Base-by-base conservation (phyloP, 495 filamentous ascomycete genomes). In the Trypethelium eluteriae region DNA sequence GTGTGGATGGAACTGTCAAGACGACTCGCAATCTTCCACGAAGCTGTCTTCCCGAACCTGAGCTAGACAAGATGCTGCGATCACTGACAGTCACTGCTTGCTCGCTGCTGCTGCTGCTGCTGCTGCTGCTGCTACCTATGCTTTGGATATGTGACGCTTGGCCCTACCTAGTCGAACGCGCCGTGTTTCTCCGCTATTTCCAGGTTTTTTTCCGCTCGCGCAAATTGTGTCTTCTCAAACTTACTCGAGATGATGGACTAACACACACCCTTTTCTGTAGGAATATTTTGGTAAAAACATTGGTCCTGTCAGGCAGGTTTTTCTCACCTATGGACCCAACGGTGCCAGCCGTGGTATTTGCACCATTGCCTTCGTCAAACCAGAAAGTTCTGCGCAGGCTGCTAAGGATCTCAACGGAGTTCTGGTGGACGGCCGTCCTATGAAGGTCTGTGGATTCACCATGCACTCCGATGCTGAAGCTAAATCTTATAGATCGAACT, bases 231-330 rank as follows among this genome's bases (percentile, higher is more conserved):
- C 47, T 72, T 63, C 35, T 67, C 34, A 62, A 63, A n/a, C 46
- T 46, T 18, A 46, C 65, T 35, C 4, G 14, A 67, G 38, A 66
- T 65, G 47, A 66, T 53, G 50, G 53, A 76, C 74, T 76, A 74
- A 76, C 70, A 68, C 66, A 64, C 62, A 68, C 62, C 41, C 57
- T 47, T 63, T 72, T 74, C 71, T 80, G 80, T 93, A 98, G 94
- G 94, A 98, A 81, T 98, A 96, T 78, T 96, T 98, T 79, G 76
- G 81, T 73, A 89, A 90, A 76, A 88, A 89, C 73, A 84, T 95
- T 79, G 95, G 93, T 56, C 87, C 90, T 62, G 88, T 97, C 77
- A 96, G 92, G 83, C 85, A 83, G 77, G 89, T 90, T 62, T 85
- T 90, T 74, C 82, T 98, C 72, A 91, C 89, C 39, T 98, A 98